Evolutionary conservation across 805 yeast genomes (phyloP).

Genomic region (Wickerhamiella lipophila): DNA sequence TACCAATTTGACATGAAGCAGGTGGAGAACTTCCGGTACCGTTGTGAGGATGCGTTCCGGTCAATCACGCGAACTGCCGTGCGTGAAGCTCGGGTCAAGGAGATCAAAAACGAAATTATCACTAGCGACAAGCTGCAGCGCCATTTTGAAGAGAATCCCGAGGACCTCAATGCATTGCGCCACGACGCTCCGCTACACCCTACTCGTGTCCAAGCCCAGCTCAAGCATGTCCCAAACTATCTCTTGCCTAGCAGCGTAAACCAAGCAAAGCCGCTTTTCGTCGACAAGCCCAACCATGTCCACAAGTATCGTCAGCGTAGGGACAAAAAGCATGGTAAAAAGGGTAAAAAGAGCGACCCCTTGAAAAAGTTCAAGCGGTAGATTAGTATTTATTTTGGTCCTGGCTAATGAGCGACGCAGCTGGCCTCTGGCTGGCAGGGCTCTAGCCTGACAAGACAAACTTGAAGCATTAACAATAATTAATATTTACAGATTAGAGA

Average conservation of each 20-base stretch:
- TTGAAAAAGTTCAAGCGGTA: slow-evolving; percentile 5
- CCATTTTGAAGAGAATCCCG: slow-evolving; percentile 95
- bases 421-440: too few relatives aligned
- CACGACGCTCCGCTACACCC: slow-evolving; percentile 86
- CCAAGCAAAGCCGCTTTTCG: slow-evolving; percentile 18
- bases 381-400: neutral
- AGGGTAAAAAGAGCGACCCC: slow-evolving; percentile 6
- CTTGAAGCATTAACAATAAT: too few relatives aligned
- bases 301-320: slow-evolving; percentile 7
- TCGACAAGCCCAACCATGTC: slow-evolving; percentile 13
- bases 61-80: slow-evolving; percentile 82
- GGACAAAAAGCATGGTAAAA: neutral
- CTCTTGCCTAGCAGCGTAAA: slow-evolving; percentile 53
- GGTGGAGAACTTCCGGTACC: slow-evolving; percentile 88
- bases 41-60: slow-evolving; percentile 94
- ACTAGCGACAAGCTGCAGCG: slow-evolving; percentile 83
- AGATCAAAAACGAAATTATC: slow-evolving; percentile 72
- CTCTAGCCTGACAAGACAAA: too few relatives aligned
- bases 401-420: too few relatives aligned
- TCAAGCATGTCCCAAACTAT: slow-evolving; percentile 87
- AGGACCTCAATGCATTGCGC: slow-evolving; percentile 74
- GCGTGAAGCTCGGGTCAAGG: slow-evolving; percentile 86
- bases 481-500: neutral
- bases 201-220: slow-evolving; percentile 65
- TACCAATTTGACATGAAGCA: slow-evolving; percentile 85